Evolutionary conservation across 2,329 filamentous ascomycete genomes (phyloP), one percentile per base, ranked within the genome.

Genomic region (Ascochyta rabiei): DNA sequence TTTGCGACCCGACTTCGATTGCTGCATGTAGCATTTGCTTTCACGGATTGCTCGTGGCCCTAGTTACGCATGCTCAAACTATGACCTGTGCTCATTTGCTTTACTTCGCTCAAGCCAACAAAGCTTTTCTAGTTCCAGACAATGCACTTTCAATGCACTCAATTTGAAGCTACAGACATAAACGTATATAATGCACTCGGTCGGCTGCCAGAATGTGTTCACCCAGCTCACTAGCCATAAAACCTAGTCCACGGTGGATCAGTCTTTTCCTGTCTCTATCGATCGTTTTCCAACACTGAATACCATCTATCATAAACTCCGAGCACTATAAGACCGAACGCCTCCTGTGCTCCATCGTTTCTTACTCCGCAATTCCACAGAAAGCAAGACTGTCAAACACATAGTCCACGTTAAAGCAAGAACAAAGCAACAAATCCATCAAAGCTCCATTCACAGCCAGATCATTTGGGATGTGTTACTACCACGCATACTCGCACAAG

Each of bases 401-500:
- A 16, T 8, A 34, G 1, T 34, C n/a, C 15, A 15, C 31, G 8
- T 13, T 12, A 15, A 16, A 34, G n/a, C 6, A 34, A 16, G 9
- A 12, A 30, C 28, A 15, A 16, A 34, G n/a, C 6, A 34, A 16
- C 30, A 33, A 34, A 5, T 3, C n/a, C 6, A 16, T 15, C 4
- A 8, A 12, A 18, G 4, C 16, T 10, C 1, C 16, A 6, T 10
- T n/a, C 8, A 21, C 13, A 15, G 28, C 24, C 18, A 35, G 3
- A 28, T 21, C 28, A 15, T 37, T 46, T 49, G 63, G 28, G n/a
- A 80, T 80, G 78, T 80, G 78, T 69, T 77, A 73, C 65, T 80
- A 79, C 67, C 79, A 80, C 66, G 78, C 78, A 42, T 78, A 80
- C 69, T 73, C 69, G 3, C 74, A 80, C 68, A 64, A 68, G 13